Evolutionary conservation across 495 filamentous ascomycete genomes (phyloP).

Genomic region (Bacidia rubella): DNA sequence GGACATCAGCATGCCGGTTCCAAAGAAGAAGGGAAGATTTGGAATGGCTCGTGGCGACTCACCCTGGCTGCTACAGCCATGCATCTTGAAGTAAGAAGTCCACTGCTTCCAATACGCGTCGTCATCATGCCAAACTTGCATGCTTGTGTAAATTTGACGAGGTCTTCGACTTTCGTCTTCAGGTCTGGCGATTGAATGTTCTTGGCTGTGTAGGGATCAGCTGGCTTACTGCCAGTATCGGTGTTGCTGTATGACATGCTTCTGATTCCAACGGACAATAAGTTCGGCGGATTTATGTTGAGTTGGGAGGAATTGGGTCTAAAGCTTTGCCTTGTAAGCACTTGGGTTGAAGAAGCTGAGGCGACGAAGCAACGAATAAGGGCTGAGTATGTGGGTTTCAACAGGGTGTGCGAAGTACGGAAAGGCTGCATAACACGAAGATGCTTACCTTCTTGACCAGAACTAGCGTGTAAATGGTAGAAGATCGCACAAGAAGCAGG

Average conservation of each 20-base stretch:
- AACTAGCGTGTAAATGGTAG: neutral
- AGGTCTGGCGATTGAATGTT: constrained; percentile 50
- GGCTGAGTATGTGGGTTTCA: neutral
- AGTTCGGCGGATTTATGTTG: neutral
- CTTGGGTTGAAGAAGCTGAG: neutral
- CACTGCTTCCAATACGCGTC: constrained; percentile 54
- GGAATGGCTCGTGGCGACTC: constrained; percentile 10
- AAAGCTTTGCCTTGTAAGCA: neutral
- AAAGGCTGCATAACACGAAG: neutral
- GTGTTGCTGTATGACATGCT: constrained; percentile 45
- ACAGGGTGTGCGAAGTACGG: neutral
- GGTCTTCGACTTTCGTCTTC: constrained; percentile 66
- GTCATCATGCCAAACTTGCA: constrained; percentile 82
- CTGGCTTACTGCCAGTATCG: constrained; percentile 41
- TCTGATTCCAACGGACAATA: neutral
- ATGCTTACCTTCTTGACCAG: neutral
- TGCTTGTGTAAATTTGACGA: constrained; percentile 71
- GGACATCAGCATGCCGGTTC: neutral
- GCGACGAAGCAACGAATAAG: neutral
- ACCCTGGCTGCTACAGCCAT: constrained; percentile 87
- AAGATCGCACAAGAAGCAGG: too few species aligned
- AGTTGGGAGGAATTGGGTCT: neutral
- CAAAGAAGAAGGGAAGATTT: neutral
- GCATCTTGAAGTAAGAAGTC: constrained; percentile 63
- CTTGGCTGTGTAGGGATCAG: constrained; percentile 72